Conservation (phyloP, 2,329 filamentous ascomycete genomes). For the Beauveria caledonica region DNA sequence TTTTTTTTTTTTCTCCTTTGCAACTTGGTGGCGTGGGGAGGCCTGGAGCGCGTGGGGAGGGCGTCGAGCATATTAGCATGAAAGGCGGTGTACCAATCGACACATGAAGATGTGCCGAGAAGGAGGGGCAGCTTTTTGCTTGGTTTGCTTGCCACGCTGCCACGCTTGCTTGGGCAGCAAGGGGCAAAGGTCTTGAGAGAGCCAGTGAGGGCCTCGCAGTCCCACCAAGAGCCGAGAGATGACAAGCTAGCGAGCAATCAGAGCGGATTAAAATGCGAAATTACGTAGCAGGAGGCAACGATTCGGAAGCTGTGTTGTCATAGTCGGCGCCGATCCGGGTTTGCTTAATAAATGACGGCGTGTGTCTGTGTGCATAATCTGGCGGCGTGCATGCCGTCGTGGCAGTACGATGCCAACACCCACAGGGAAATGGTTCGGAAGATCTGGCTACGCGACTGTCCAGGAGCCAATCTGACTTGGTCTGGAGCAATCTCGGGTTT, state of each 20-base stretch:
- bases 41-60: conserved; percentile 3
- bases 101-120: conserved; percentile 10
- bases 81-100: conserved; percentile 6
- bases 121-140: not conserved
- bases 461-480: not conserved
- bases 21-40: conserved; percentile 1
- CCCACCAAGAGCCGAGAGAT: conserved; percentile 5
- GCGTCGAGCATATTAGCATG: not conserved
- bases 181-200: not conserved
- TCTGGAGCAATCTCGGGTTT: conserved; percentile 9
- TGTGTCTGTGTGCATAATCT: conserved; percentile 1
- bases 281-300: conserved; percentile 5
- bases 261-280: conserved; percentile 6
- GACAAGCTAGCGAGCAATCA: conserved; percentile 4
- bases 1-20: not conserved
- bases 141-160: no score
- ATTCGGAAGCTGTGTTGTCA: not conserved
- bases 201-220: not conserved
- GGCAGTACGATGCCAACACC: not conserved
- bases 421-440: not conserved
- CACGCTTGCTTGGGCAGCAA: conserved; percentile 4
- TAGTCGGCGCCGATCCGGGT: conserved; percentile 2
- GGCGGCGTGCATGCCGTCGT: not conserved
- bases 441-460: not conserved
- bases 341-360: not conserved